phyloP scores from a whole-genome alignment of 1,139 yeast species.

The Diutina rugosa region DNA sequence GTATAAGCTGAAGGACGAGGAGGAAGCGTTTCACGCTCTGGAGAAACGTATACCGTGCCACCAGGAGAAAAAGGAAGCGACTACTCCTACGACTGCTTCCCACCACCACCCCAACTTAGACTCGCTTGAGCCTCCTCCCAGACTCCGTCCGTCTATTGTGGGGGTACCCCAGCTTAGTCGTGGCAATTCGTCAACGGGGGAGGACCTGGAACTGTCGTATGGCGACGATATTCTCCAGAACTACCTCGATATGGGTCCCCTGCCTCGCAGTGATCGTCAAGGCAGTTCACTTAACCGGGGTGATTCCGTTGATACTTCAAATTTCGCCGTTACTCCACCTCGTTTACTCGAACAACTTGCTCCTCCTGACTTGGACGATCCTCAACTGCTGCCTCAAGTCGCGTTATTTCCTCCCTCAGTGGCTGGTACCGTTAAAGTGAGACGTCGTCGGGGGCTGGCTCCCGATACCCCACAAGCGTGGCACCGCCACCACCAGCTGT shows the following conservation, averaged over 20 bases:
- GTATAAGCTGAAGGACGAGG: constrained; percentile 1
- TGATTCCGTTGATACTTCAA: not conserved
- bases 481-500: constrained; percentile 1
- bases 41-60: not conserved
- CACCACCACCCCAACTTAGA: not conserved
- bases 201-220: not conserved
- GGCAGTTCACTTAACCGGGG: not conserved
- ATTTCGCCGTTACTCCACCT: not conserved
- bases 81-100: not conserved
- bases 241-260: not conserved
- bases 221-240: not conserved
- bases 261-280: not conserved
- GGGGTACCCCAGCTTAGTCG: not conserved
- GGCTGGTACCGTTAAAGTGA: not conserved
- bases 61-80: not conserved
- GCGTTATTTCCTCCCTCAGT: not conserved
- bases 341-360: not conserved
- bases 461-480: not conserved
- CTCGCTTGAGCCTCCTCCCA: not conserved
- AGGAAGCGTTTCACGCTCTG: not conserved
- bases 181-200: not conserved
- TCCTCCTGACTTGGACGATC: not conserved
- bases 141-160: not conserved
- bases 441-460: constrained; percentile 1
- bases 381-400: not conserved